phyloP scores from a whole-genome alignment of 257 asterid genomes.

The Solanum medicagineum region DNA sequence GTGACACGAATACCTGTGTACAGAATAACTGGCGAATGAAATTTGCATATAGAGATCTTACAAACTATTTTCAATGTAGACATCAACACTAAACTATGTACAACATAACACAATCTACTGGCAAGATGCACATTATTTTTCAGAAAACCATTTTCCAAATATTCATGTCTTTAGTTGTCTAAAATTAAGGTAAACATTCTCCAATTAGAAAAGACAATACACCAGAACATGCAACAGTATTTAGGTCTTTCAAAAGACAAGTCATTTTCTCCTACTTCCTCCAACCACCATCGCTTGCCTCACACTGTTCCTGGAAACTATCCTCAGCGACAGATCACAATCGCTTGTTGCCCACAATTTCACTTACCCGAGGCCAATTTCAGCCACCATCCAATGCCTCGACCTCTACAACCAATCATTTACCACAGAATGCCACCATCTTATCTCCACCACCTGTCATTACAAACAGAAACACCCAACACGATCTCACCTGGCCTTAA shows the following conservation, averaged over 20 bases:
- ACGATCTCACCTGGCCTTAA: background rate
- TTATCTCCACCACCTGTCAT: background rate
- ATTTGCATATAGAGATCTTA: background rate
- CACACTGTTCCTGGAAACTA: background rate
- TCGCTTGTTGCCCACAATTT: background rate
- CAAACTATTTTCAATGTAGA: background rate
- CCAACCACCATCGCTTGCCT: background rate
- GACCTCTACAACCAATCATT: background rate
- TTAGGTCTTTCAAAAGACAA: background rate
- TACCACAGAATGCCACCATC: background rate
- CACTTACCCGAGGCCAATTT: background rate
- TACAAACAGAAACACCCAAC: background rate
- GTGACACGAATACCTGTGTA: background rate
- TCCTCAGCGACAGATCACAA: background rate
- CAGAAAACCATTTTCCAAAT: background rate
- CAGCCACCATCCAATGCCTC: background rate
- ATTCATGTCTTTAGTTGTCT: background rate
- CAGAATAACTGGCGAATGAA: background rate
- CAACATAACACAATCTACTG: background rate
- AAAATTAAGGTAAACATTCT: background rate
- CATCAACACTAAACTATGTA: background rate
- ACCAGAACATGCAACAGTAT: background rate
- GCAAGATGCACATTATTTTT: background rate
- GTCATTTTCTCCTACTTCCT: background rate
- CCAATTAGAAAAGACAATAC: background rate